Base-by-base conservation (phyloP, 23 red algal genomes). In the Gracilaria vermiculophylla region DNA sequence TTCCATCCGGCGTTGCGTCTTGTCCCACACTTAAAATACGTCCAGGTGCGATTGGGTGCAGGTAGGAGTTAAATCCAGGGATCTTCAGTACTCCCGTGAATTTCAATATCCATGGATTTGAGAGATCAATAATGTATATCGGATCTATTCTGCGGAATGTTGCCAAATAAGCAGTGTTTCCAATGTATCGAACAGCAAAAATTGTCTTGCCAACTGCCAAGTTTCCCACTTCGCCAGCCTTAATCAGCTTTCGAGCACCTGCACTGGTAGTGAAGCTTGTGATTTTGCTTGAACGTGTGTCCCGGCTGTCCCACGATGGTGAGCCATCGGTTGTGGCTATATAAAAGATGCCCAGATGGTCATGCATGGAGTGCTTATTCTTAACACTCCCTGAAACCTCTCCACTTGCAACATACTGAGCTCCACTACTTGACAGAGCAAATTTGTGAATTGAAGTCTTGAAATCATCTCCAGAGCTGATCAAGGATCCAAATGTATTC, bases 331-430 rank as follows among this genome's bases (percentile, higher is more conserved):
- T 92, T 8, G 88, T 92, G 3, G 88, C 88, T 29, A 92, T 82
- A 52, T 69, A 92, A 45, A 92, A 82, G n/a, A 47, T 69, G 13
- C 77, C 77, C 10, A 76, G 37, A 45, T 54, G 74, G 14, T 82
- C 88, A 49, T 92, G 88, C 78, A 92, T 83, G 13, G 88, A 40
- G 67, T 80, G 80, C 86, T 90, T 71, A 52, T 90, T 90, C 37
- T 80, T 23, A 23, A 90, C 72, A 47, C 73, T 80, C 23, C 86
- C 86, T 3, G 73, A 56, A 8, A 90, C 86, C 16, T 69, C 53
- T 33, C 86, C 86, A 42, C 86, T 90, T 14, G 73, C 86, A 65
- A 80, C 53, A 53, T 90, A 90, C 2, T 51, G 40, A 45, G 71
- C 86, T 27, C 73, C 86, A 32, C 36, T 15, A 14, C 42, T 53